These are phyloP conservation scores for Tuctoria greenei DNA, from an alignment of 176 grass and related monocot species.

Conservation along the genomic window DNA sequence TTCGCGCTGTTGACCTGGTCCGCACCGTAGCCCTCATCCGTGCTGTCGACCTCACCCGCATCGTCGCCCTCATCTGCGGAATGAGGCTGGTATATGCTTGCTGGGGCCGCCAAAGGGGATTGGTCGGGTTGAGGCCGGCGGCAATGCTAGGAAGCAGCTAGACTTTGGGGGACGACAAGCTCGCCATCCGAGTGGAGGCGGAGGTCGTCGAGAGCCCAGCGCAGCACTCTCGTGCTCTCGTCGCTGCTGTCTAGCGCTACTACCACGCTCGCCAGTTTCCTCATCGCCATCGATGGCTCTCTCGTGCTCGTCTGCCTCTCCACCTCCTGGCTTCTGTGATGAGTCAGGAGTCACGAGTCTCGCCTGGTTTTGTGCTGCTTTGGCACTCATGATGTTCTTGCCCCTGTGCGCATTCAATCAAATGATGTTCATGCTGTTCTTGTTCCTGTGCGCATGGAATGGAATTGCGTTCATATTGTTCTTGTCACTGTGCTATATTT, in stretches of 20 bases:
- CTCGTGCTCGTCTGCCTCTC: background rate
- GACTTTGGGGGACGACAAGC: conserved; percentile 74
- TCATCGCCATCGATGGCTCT: conserved; percentile 54
- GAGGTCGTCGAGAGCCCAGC: conserved; percentile 83
- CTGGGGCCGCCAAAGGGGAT: conserved; percentile 92
- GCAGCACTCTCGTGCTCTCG: conserved; percentile 88
- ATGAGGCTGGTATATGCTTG: conserved; percentile 24
- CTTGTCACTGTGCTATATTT: too few species aligned
- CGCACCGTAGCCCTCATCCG: too few species aligned
- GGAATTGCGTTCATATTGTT: too few species aligned
- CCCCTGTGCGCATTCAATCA: too few species aligned
- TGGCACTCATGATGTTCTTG: too few species aligned
- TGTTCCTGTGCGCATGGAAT: too few species aligned
- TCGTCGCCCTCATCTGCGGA: too few species aligned
- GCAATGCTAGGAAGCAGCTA: conserved; percentile 64
- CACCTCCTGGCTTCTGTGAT: background rate
- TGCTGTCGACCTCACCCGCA: too few species aligned
- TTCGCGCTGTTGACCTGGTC: too few species aligned
- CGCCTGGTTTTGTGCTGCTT: too few species aligned
- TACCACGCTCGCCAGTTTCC: conserved; percentile 71
- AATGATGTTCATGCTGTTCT: too few species aligned
- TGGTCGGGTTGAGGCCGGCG: conserved; percentile 70
- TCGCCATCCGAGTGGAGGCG: conserved; percentile 60
- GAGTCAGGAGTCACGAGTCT: background rate
- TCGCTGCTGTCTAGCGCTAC: conserved; percentile 94